Conservation (phyloP, 164 flowering plant genomes). For the Cinnamomum chago region DNA sequence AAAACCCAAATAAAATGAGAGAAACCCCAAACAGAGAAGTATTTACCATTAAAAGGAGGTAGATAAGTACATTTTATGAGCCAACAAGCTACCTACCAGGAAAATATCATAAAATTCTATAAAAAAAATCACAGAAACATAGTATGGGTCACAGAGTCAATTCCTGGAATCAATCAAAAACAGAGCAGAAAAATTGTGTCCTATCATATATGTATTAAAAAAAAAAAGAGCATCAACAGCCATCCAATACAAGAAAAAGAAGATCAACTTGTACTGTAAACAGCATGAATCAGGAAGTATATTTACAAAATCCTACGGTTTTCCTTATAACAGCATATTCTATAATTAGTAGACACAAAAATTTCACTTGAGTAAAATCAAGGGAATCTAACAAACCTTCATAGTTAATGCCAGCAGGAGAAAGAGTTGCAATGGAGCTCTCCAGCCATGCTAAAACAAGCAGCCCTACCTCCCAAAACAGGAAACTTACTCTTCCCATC, state of each 20-base stretch:
- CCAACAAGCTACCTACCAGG: background rate
- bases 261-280: background rate
- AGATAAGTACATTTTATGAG: too few species aligned
- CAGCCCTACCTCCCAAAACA: constrained; percentile 37
- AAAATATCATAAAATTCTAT: too few species aligned
- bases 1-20: background rate
- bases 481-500: constrained; percentile 37
- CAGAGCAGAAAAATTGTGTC: background rate
- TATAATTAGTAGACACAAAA: background rate
- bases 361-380: background rate
- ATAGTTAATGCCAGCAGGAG: constrained; percentile 85
- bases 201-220: background rate
- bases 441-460: constrained; percentile 49
- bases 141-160: background rate
- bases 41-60: background rate
- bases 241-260: background rate
- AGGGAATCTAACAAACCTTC: constrained; percentile 59
- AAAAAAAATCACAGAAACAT: background rate
- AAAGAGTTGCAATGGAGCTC: constrained; percentile 64
- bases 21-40: background rate
- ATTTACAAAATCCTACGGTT: too few species aligned
- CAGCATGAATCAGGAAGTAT: background rate
- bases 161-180: background rate
- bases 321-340: background rate
- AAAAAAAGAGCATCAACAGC: background rate